phyloP scores from a whole-genome alignment of 108 stramenopile species.

The Epithemia pelagica region DNA sequence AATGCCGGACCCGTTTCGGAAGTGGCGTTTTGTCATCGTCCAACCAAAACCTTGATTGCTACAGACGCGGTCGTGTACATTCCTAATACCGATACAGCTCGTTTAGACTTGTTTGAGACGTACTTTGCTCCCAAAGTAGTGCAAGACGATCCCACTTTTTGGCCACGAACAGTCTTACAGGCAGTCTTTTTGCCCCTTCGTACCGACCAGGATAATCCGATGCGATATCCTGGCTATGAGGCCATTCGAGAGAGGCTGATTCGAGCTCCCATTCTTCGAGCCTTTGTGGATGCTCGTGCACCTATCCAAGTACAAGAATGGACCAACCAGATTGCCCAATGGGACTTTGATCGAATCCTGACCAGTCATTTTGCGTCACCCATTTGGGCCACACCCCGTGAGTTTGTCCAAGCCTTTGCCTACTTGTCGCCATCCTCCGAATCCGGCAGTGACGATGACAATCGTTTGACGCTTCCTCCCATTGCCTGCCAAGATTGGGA shows the following conservation, averaged over 20 bases:
- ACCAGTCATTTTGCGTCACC: conserved; percentile 62
- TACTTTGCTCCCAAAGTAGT: conserved; percentile 65
- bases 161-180: conserved; percentile 49
- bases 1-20: conserved; percentile 83
- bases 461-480: conserved; percentile 25
- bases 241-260: conserved; percentile 34
- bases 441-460: background rate
- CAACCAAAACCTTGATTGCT: conserved; percentile 70
- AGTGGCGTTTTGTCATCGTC: conserved; percentile 78
- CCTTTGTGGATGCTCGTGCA: conserved; percentile 50
- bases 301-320: conserved; percentile 35
- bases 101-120: conserved; percentile 33
- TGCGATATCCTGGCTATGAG: conserved; percentile 49
- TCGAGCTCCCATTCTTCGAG: conserved; percentile 54
- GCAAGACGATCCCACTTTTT: conserved; percentile 67
- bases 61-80: conserved; percentile 84
- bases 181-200: conserved; percentile 54
- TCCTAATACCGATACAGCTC: conserved; percentile 1
- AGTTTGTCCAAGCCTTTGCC: conserved; percentile 29
- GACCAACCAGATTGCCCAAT: conserved; percentile 25
- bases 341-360: conserved; percentile 53
- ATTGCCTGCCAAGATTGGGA: conserved; percentile 56
- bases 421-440: conserved; percentile 17
- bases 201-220: background rate
- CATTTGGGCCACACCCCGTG: conserved; percentile 29